Base-by-base conservation (phyloP, 2,329 filamentous ascomycete species). In the Erysiphe pulchra region DNA sequence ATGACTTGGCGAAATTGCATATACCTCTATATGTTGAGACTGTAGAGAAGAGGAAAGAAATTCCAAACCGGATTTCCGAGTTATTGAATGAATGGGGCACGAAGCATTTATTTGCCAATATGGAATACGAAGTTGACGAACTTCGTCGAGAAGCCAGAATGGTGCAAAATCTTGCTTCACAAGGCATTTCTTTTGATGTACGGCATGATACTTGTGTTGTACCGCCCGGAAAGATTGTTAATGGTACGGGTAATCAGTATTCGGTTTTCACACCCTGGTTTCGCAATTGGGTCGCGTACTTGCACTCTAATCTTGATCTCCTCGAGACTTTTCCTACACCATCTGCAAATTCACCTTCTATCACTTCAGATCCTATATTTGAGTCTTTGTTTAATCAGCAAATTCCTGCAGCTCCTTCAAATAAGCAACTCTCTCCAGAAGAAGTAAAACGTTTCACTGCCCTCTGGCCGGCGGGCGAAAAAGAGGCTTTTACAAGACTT, bases 81-180 rank as follows among this genome's bases (percentile, higher is more conserved):
- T 62, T 86, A 37, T 71, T 80, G 57, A 63, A 72, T 30, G 63
- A 73, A 49, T 93, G 83, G 84, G 72, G 71, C 0, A 78, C 73
- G 0, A 77, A 68, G 43, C 80, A 90, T 54, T 51, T 93, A 2
- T 92, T 75, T 54, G 75, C 80, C 42, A 93, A 92, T 56, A 73
- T 85, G 47, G 85, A 93, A 58, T 93, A 92, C 55, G 86, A 93
- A 59, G 83, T 92, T 0, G 86, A 94, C 56, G 86, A 93, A 61
- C 61, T 93, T 47, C 67, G 85, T 39, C 68, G 85, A 6, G 86
- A 94, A 54, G 73, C 75, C 1, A 65, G 65, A 28, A 61, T 92
- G 54, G 68, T 82, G 1, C 68, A 64, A 28, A 59, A 66, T 37
- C 71, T 78, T 48, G 61, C 77, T 1, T 66, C 74, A 14, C 70